Evolutionary conservation across 2,329 filamentous ascomycete species (phyloP).

Genomic region (Fusarium camptoceras): DNA sequence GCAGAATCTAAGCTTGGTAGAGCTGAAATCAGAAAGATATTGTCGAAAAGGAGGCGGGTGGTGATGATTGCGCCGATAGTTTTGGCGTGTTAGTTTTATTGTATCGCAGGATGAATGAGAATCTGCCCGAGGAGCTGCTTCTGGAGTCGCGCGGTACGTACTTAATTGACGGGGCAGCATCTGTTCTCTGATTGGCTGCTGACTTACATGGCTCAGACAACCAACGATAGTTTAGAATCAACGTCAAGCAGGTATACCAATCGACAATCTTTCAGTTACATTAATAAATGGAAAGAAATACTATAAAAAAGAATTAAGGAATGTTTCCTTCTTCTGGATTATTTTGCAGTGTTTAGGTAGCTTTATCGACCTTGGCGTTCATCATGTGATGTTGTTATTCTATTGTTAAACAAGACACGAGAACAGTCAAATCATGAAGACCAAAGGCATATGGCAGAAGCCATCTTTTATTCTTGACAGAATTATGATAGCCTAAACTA

Average conservation of each 20-base stretch:
- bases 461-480: not conserved
- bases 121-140: constrained; percentile 22
- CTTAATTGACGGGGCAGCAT: not conserved
- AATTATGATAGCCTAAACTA: accelerated
- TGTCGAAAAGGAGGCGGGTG: constrained; percentile 10
- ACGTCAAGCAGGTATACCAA: not conserved
- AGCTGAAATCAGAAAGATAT: not conserved
- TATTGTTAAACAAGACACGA: not conserved
- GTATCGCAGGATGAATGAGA: constrained; percentile 38
- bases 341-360: not conserved
- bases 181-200: constrained; percentile 6
- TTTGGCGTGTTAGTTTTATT: constrained; percentile 42
- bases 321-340: not conserved
- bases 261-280: not conserved
- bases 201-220: constrained; percentile 6
- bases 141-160: constrained; percentile 21
- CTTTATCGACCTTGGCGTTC: not conserved
- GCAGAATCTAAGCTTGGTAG: constrained; percentile 4
- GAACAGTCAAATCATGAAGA: not conserved
- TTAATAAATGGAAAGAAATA: not conserved
- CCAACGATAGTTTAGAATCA: not conserved
- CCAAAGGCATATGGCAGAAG: not conserved
- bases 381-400: not conserved
- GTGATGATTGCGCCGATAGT: constrained; percentile 25
- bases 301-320: too few relatives aligned